Evolutionary conservation across 2,329 filamentous ascomycete genomes (phyloP), one percentile per base, ranked within the genome.

Genomic region (Arthroderma uncinatum): DNA sequence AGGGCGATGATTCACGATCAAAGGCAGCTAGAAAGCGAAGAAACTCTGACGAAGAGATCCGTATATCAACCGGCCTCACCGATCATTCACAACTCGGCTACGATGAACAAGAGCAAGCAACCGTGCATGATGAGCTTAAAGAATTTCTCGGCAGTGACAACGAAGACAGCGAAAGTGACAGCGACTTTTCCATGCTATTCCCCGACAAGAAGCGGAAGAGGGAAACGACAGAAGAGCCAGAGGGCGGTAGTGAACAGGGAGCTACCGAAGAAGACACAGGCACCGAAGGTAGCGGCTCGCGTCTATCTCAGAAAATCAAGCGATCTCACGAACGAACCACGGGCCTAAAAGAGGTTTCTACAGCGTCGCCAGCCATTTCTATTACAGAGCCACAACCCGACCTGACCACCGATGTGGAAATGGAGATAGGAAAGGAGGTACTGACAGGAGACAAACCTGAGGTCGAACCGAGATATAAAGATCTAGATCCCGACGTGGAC

Each of bases 81-180:
- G 77, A 79, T 53, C 75, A 67, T 47, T 76, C 76, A 4, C 76
- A 70, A 1, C 76, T 77, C 16, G 81, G 80, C 1, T 79, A 83
- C 60, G 79, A 83, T 54, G 78, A 74, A 12, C 82, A 85, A 57
- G 79, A 87, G 66, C 85, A 83, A 77, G 79, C 76, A 3, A 77
- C 74, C 8, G 79, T 81, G 1, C 84, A 89, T 62, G 83, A 86
- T 58, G 89, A 94, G 65, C 74, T 94, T 8, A 82, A 81, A 12
- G 87, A 89, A 48, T 91, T 93, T 63, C 73, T 93, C 62, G 62
- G 62, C 4, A 63, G 61, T 50, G 62, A 63, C 6, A 70, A 73
- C 58, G 72, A 73, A 58, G 71, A 68, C 3, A 66, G 69, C 16
- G 66, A 63, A 23, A 62, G 60, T 39, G 57, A 77, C 72, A 53